Evolutionary conservation across 495 filamentous ascomycete genomes (phyloP).

Genomic region (Neohortaea acidophila): DNA sequence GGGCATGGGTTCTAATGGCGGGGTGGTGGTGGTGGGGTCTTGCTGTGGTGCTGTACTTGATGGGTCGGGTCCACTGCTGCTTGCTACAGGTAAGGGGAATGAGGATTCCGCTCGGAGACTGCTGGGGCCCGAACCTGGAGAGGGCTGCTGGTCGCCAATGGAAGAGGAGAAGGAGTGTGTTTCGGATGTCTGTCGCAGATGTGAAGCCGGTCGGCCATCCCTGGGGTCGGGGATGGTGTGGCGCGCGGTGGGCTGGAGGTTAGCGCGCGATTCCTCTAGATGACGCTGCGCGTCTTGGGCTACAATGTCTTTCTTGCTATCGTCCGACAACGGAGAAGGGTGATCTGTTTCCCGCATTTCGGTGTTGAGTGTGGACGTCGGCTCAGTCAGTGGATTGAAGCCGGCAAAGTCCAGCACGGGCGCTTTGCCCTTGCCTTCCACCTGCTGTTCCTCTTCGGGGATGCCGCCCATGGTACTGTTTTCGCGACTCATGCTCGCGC

Average conservation of each 20-base stretch:
- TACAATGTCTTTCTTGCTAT: conserved; percentile 16
- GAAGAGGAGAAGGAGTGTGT: conserved; percentile 71
- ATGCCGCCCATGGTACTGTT: conserved; percentile 15
- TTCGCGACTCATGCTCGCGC: conserved; percentile 12
- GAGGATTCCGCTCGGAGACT: conserved; percentile 6
- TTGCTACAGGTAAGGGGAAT: conserved; percentile 31
- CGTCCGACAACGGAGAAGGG: not conserved
- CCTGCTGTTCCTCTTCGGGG: conserved; percentile 18
- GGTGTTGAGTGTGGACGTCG: conserved; percentile 22
- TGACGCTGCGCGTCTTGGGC: conserved; percentile 23
- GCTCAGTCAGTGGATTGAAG: conserved; percentile 23
- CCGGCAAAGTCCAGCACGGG: conserved; percentile 43
- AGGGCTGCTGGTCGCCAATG: conserved; percentile 35
- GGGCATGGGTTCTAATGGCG: conserved; percentile 62
- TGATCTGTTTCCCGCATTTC: conserved; percentile 3
- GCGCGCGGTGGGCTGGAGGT: conserved; percentile 24
- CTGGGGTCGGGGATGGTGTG: conserved; percentile 19
- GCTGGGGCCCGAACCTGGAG: conserved; percentile 36
- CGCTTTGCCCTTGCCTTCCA: conserved; percentile 61
- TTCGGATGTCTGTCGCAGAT: conserved; percentile 65
- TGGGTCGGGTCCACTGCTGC: conserved; percentile 14
- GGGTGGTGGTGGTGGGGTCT: conserved; percentile 12
- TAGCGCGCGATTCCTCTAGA: conserved; percentile 20
- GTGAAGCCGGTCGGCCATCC: conserved; percentile 40
- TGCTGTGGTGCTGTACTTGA: conserved; percentile 2